phyloP scores from a whole-genome alignment of 768 basidiomycete species.

The Hysterangium stoloniferum region DNA sequence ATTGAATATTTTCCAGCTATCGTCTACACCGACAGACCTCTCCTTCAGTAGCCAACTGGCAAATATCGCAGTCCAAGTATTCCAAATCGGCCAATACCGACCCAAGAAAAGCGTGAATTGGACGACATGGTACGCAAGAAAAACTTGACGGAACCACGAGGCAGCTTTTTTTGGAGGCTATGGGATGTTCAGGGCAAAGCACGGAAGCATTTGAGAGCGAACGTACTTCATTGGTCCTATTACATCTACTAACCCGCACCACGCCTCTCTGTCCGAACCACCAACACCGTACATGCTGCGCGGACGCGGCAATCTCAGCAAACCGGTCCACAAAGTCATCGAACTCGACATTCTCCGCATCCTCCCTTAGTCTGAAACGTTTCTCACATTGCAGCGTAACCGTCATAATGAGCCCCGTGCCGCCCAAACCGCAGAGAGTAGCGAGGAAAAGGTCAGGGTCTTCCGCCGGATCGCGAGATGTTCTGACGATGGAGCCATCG shows the following conservation, averaged over 20 bases:
- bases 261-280: constrained; percentile 83
- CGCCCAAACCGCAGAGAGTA: constrained; percentile 84
- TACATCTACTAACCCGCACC: constrained; percentile 63
- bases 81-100: constrained; percentile 53
- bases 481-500: constrained; percentile 59
- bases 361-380: constrained; percentile 74
- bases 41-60: constrained; percentile 59
- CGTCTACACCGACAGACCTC: constrained; percentile 57
- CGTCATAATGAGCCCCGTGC: constrained; percentile 79
- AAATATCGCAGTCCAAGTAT: constrained; percentile 54
- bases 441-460: constrained; percentile 77
- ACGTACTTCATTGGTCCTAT: constrained; percentile 73
- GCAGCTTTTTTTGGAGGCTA: constrained; percentile 46
- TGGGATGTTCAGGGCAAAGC: constrained; percentile 5
- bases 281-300: constrained; percentile 89
- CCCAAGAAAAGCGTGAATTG: constrained; percentile 80
- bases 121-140: constrained; percentile 73
- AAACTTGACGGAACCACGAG: constrained; percentile 61
- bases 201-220: neutral
- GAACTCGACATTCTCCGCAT: constrained; percentile 54
- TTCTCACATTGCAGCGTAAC: constrained; percentile 74
- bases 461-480: constrained; percentile 45
- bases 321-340: constrained; percentile 51
- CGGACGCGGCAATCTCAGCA: constrained; percentile 48
- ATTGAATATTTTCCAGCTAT: constrained; percentile 82